These are phyloP conservation scores for Paralagenidium karlingii DNA, from an alignment of 352 stramenopile genomes.

Conservation along the genomic window DNA sequence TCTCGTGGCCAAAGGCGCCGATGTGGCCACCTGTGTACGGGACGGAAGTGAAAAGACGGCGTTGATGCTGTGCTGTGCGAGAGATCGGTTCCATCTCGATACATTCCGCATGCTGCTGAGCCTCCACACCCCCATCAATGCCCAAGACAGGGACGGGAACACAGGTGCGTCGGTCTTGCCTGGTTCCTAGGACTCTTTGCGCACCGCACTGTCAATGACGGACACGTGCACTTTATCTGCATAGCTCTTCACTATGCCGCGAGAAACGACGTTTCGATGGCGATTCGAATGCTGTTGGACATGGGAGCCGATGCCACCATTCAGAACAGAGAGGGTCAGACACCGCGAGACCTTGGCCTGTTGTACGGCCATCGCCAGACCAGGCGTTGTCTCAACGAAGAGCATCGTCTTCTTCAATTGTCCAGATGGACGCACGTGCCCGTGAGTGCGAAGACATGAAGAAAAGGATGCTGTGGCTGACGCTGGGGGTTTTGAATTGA, in stretches of 20 bases:
- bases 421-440: no score
- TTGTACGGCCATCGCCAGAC: not conserved
- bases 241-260: constrained; percentile 53
- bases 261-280: constrained; percentile 40
- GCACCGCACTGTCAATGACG: not conserved
- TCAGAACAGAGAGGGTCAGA: constrained; percentile 27
- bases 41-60: constrained; percentile 31
- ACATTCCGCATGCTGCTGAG: constrained; percentile 72
- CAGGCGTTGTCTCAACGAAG: not conserved
- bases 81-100: constrained; percentile 66
- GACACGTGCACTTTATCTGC: not conserved
- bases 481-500: no score
- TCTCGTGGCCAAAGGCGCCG: constrained; percentile 54
- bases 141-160: constrained; percentile 47
- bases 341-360: constrained; percentile 35
- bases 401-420: no score
- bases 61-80: constrained; percentile 57
- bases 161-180: constrained; percentile 20
- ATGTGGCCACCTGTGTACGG: constrained; percentile 40
- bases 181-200: not conserved
- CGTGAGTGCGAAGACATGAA: no score
- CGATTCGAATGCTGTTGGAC: constrained; percentile 60
- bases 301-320: constrained; percentile 25
- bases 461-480: no score
- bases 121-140: constrained; percentile 36